Evolutionary conservation across 192 early-diverging fungal species (phyloP).

Genomic region (Entomortierella beljakovae): DNA sequence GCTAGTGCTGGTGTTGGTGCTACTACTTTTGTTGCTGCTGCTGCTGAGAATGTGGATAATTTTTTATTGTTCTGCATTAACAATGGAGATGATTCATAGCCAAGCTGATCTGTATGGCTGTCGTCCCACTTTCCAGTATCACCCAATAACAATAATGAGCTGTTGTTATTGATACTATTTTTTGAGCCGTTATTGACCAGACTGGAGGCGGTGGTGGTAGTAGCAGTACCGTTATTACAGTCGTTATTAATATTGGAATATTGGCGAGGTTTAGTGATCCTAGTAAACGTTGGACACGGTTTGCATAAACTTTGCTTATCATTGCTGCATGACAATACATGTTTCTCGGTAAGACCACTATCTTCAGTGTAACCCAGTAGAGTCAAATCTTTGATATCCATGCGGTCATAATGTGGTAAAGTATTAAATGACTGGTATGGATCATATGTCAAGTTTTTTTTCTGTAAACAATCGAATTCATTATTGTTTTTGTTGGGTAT

Average conservation of each 20-base stretch:
- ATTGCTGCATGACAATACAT: background rate
- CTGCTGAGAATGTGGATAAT: background rate
- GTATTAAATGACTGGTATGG: background rate
- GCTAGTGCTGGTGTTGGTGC: background rate
- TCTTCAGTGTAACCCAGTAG: background rate
- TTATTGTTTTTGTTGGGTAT: background rate
- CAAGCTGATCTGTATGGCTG: background rate
- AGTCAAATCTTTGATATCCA: background rate
- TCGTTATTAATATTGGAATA: background rate
- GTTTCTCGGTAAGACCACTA: background rate
- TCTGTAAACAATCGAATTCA: background rate
- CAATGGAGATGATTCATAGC: background rate
- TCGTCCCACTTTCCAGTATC: background rate
- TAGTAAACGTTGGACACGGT: background rate
- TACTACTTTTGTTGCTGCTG: background rate
- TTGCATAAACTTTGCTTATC: background rate
- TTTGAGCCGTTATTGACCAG: background rate
- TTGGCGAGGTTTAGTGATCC: background rate
- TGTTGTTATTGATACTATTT: background rate
- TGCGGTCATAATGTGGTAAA: background rate
- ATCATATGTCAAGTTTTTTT: background rate
- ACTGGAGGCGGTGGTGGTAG: too few species aligned
- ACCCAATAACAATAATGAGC: background rate
- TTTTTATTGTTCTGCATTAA: background rate
- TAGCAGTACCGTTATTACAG: background rate